Evolutionary conservation across 345 rosid genomes (phyloP), one percentile per base, ranked within the genome.

Genomic region (Gossypium bickii): DNA sequence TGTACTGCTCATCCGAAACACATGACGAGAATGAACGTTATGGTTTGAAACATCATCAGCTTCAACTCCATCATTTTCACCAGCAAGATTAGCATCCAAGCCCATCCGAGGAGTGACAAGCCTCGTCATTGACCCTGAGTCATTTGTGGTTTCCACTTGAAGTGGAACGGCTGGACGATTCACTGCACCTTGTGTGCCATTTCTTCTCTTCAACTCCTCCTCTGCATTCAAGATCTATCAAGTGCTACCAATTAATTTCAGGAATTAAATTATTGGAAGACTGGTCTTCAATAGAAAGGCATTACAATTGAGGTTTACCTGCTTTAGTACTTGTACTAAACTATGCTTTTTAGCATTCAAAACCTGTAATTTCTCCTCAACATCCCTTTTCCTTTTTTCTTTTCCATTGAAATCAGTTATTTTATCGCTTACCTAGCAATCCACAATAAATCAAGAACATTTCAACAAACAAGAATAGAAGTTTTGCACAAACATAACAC

Each of bases 291-390:
- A 44, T 41, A 16, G 5, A 57, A 7, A 59, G 67, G 74, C 27
- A 48, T 18, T 65, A 44, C 25, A 41, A 52, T 49, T 9, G 53
- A 63, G 57, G 51, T 78, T 80, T 70, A 89, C 98, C 87, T 91
- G 98, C 86, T 91, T 95, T 78, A 95, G 85, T 71, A 87, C 86
- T 85, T 86, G 98, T 34, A 95, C 99, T 9, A 95, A 85, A 85
- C 80, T 86, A 83, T 95, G 97, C 74, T 95, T 95, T 83, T 88
- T 93, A n/a, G 85, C 83, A 75, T 85, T 93, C 89, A 95, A 84
- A 79, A 86, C 76, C 79, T 83, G 83, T 76, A 93, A 84, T 78
- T 82, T 88, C 78, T 88, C 94, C 86, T 90, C 94, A 2, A 93
- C 83, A 76, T 86, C 94, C 74, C 72, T 89, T 74, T 77, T 83